Conservation (phyloP, 2,329 filamentous ascomycete genomes). For the Cryphonectria parasitica region DNA sequence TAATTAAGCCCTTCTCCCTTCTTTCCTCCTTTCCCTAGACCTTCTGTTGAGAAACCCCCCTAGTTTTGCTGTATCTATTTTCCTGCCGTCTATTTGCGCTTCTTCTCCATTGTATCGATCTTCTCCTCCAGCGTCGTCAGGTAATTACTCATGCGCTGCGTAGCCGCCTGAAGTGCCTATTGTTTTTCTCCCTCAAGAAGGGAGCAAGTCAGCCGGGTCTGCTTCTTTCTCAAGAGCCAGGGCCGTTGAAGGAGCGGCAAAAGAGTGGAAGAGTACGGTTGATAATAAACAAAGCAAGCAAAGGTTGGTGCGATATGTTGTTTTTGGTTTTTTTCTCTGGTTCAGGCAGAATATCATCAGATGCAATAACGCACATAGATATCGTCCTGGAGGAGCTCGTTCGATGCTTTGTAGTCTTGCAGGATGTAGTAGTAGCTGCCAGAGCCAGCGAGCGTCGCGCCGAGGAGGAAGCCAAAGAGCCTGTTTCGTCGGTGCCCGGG, state of each 20-base stretch:
- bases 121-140: constrained; percentile 81
- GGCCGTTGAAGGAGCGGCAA: constrained; percentile 7
- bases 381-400: constrained; percentile 91
- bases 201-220: constrained; percentile 9
- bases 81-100: constrained; percentile 61
- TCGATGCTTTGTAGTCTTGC: constrained; percentile 90
- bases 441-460: constrained; percentile 76
- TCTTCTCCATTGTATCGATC: constrained; percentile 66
- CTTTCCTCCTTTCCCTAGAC: background rate
- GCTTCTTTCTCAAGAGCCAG: background rate
- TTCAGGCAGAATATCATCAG: constrained; percentile 37
- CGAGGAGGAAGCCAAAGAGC: constrained; percentile 88
- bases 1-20: background rate
- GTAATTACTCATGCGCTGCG: constrained; percentile 84
- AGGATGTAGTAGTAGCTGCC: constrained; percentile 91
- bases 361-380: constrained; percentile 78
- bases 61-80: background rate
- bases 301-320: constrained; percentile 16
- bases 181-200: background rate
- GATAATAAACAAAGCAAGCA: constrained; percentile 13
- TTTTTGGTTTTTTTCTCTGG: background rate
- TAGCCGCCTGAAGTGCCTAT: constrained; percentile 84
- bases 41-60: background rate
- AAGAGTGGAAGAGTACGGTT: background rate
- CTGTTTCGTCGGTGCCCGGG: constrained; percentile 49